phyloP scores from a whole-genome alignment of 768 basidiomycete species.

The Boletellus ananas region DNA sequence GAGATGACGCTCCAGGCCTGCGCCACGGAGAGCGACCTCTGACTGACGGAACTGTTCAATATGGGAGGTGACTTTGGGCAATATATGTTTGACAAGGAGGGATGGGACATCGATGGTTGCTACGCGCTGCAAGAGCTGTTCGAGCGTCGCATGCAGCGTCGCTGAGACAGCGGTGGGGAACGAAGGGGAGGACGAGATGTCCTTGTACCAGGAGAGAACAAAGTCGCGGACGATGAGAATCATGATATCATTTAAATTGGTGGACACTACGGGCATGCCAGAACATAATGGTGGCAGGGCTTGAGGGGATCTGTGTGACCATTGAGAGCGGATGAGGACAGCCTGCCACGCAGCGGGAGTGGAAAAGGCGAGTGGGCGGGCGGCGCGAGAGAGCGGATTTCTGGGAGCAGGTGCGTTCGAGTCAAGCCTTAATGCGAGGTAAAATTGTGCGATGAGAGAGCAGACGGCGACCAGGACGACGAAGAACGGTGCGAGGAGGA shows the following conservation, averaged over 20 bases:
- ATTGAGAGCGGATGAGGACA: slow-evolving; percentile 82
- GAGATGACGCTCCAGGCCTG: slow-evolving; percentile 73
- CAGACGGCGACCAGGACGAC: slow-evolving; percentile 44
- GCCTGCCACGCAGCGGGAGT: slow-evolving; percentile 96
- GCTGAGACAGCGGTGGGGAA: slow-evolving; percentile 85
- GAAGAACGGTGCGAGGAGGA: slow-evolving; percentile 62
- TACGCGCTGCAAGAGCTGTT: slow-evolving; percentile 53
- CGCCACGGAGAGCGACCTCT: slow-evolving; percentile 80
- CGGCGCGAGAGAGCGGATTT: slow-evolving; percentile 50
- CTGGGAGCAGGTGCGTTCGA: slow-evolving; percentile 29
- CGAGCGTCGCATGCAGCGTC: slow-evolving; percentile 63
- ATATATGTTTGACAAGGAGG: slow-evolving; percentile 74
- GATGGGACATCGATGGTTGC: slow-evolving; percentile 65
- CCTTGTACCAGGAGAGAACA: slow-evolving; percentile 84
- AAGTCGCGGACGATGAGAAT: slow-evolving; percentile 84
- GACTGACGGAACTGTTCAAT: slow-evolving; percentile 89
- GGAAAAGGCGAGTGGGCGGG: slow-evolving; percentile 79
- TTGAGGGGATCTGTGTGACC: slow-evolving; percentile 73
- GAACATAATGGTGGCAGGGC: slow-evolving; percentile 65
- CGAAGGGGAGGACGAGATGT: slow-evolving; percentile 79
- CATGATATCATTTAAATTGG: slow-evolving; percentile 75
- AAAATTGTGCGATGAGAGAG: slow-evolving; percentile 52
- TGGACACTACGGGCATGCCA: slow-evolving; percentile 59
- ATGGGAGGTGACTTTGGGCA: slow-evolving; percentile 88
- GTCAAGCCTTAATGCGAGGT: slow-evolving; percentile 59